phyloP scores from a whole-genome alignment of 2,329 filamentous ascomycete genomes.

The Davidsoniella neocaledoniae region DNA sequence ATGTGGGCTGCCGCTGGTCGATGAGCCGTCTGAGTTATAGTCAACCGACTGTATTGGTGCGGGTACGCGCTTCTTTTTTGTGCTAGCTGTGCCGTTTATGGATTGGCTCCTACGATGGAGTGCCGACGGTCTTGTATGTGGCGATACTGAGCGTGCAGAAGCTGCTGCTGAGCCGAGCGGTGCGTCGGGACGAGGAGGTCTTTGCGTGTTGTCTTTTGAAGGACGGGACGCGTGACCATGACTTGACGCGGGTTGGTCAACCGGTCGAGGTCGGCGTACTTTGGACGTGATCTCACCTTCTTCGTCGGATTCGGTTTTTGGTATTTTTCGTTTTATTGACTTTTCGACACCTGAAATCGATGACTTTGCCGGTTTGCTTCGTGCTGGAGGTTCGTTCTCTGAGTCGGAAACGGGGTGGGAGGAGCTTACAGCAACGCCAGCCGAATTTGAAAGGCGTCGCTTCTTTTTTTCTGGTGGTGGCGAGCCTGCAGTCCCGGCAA shows the following conservation, averaged over 20 bases:
- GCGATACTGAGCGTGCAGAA: conserved; percentile 38
- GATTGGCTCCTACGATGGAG: conserved; percentile 48
- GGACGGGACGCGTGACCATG: background rate
- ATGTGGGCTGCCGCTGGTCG: conserved; percentile 41
- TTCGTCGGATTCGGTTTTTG: conserved; percentile 39
- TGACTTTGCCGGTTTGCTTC: conserved; percentile 25
- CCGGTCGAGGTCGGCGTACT: conserved; percentile 31
- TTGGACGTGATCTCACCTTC: conserved; percentile 35
- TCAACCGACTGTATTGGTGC: conserved; percentile 45
- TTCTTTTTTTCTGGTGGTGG: conserved; percentile 6
- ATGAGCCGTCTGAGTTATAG: conserved; percentile 52
- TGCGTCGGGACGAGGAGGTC: conserved; percentile 5
- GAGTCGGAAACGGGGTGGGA: conserved; percentile 37
- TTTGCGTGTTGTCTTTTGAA: conserved; percentile 4
- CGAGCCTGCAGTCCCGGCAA: background rate
- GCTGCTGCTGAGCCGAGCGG: conserved; percentile 2
- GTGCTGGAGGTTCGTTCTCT: conserved; percentile 33
- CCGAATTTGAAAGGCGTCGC: conserved; percentile 7
- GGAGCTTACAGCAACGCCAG: background rate
- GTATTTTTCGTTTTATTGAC: conserved; percentile 35
- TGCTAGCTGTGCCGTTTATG: conserved; percentile 39
- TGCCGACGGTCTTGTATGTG: conserved; percentile 28
- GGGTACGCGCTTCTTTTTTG: conserved; percentile 51
- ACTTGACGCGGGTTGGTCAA: conserved; percentile 14
- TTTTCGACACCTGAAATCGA: conserved; percentile 1